phyloP scores from a whole-genome alignment of 2,329 filamentous ascomycete species.

The Fonsecaea monophora region DNA sequence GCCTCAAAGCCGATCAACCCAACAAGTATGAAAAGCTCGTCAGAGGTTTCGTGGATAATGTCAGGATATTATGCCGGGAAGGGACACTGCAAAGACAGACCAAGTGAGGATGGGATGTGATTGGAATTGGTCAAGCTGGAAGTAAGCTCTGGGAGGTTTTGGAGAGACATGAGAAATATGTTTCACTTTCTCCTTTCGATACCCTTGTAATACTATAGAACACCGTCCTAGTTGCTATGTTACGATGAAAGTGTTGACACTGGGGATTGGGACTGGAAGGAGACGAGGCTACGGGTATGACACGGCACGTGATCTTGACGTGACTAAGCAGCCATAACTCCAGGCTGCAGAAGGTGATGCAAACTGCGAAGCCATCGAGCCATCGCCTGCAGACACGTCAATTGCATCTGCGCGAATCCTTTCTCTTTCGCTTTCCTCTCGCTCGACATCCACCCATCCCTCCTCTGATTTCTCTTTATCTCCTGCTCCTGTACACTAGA shows the following conservation, averaged over 20 bases:
- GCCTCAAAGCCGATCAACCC: conserved; percentile 48
- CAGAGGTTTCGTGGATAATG: conserved; percentile 58
- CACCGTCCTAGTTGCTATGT: background rate
- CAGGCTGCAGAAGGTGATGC: conserved; percentile 23
- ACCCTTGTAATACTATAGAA: conserved; percentile 35
- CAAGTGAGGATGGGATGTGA: conserved; percentile 7
- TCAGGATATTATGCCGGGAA: conserved; percentile 52
- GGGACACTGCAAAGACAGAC: conserved; percentile 20
- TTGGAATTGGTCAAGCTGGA: background rate
- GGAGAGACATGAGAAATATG: conserved; percentile 12
- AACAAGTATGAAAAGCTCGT: conserved; percentile 55
- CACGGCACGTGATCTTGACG: background rate
- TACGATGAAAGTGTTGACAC: background rate
- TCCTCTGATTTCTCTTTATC: conserved; percentile 12
- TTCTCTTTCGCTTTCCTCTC: conserved; percentile 20
- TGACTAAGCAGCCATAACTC: conserved; percentile 15
- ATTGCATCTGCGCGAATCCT: conserved; percentile 29
- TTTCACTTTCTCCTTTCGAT: conserved; percentile 20
- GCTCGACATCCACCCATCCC: conserved; percentile 20
- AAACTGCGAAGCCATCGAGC: conserved; percentile 10
- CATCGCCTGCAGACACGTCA: conserved; percentile 22
- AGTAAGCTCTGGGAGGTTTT: background rate
- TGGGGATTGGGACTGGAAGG: background rate
- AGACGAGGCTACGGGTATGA: background rate
- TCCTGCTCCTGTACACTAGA: conserved; percentile 36